Base-by-base conservation (phyloP, 352 stramenopile species). In the Phytophthora pinifolia region DNA sequence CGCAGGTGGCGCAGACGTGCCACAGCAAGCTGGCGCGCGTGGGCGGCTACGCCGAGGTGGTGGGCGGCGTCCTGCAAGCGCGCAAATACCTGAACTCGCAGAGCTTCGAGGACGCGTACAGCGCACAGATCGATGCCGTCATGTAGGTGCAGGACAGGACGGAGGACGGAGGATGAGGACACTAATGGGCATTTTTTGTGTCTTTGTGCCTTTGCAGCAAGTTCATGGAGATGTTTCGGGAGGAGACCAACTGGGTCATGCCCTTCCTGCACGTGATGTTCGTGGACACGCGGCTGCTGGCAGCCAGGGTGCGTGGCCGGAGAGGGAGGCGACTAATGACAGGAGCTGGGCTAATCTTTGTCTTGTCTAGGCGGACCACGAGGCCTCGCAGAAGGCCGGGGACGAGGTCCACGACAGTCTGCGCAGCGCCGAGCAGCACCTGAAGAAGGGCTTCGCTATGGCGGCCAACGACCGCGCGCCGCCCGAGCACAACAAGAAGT, bases 371-470 rank as follows among this genome's bases (percentile, higher is more conserved):
- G 81, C 84, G 31, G 84, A 94, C 56, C 56, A 67, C 18, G 76
- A 87, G 38, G 79, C 73, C 10, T 89, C 78, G 13, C 46, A 81
- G 38, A 72, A 77, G 44, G 62, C 80, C 2, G 84, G 84, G 2
- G 79, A 91, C 38, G 82, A 92, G 55, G 69, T 88, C 37, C 78
- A 90, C 37, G 82, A 94, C 59, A 89, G 67, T 57, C 58, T 94
- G 18, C 76, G 81, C 45, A 85, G 82, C 54, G 84, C 84, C 1
- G 84, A 94, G 54, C 84, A 94, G 60, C 82, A 94, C 49, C 54
- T 94, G 54, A 94, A 94, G 49, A 92, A 92, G 46, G 83, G 80
- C 1, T 94, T 94, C 32, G 83, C 84, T 30, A 92, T 92, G 84
- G 72, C 82, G 6, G 79, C 79, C 25, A 94, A 94, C 60, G 85